A percentile compares a stretch with the other conserved stretches of the same genome.
Conservation (phyloP, 371 early-diverging fungal genomes). For the Batrachochytrium dendrobatidis region DNA sequence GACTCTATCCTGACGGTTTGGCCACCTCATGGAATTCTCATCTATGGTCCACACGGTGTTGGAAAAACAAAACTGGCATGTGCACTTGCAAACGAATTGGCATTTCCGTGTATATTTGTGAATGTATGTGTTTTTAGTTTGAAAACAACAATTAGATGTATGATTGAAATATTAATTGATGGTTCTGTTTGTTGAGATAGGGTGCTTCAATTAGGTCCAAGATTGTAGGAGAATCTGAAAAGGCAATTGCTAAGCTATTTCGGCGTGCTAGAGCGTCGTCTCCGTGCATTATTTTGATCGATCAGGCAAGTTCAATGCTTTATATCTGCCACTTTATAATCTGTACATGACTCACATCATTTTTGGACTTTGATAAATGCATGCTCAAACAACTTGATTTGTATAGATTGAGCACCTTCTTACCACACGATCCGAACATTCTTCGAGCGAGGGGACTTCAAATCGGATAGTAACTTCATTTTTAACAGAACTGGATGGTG, state of each 20-base stretch:
- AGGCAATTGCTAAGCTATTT: constrained; percentile 69
- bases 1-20: background rate
- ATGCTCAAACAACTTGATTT: background rate
- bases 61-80: constrained; percentile 57
- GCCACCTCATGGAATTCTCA: constrained; percentile 44
- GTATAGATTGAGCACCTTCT: constrained; percentile 3
- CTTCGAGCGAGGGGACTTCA: background rate
- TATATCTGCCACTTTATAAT: background rate
- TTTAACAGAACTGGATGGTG: constrained; percentile 7
- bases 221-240: constrained; percentile 86
- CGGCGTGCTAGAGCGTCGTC: constrained; percentile 65
- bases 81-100: constrained; percentile 47
- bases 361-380: background rate
- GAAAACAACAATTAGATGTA: background rate
- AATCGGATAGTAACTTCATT: constrained; percentile 4
- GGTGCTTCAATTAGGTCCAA: constrained; percentile 63
- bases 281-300: constrained; percentile 85
- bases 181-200: constrained; percentile 5
- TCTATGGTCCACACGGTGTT: constrained; percentile 57
- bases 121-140: constrained; percentile 12
- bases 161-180: background rate
- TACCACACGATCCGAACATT: background rate
- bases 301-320: constrained; percentile 38
- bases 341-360: background rate
- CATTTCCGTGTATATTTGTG: constrained; percentile 35